phyloP scores from a whole-genome alignment of 2,329 filamentous ascomycete species.

The Parafenestella ontariensis region DNA sequence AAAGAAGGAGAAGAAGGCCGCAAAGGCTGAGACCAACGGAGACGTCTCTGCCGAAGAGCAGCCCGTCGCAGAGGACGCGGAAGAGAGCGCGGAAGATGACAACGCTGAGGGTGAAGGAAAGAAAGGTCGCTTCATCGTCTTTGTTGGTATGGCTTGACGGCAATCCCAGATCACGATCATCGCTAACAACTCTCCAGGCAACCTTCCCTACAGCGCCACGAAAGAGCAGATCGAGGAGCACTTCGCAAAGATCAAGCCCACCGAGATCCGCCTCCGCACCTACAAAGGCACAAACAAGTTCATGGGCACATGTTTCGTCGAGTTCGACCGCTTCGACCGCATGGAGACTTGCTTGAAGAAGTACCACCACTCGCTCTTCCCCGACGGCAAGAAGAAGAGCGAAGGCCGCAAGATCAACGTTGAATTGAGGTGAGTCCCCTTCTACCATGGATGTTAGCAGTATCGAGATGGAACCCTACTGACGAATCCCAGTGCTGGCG shows the following conservation, averaged over 20 bases:
- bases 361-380: constrained; percentile 85
- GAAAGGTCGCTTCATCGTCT: constrained; percentile 74
- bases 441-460: not conserved
- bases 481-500: constrained; percentile 69
- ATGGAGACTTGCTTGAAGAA: constrained; percentile 93
- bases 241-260: constrained; percentile 77
- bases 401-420: constrained; percentile 83
- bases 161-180: not conserved
- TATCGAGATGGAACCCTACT: constrained; percentile 9
- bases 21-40: constrained; percentile 17
- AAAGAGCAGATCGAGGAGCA: constrained; percentile 72
- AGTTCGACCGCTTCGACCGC: constrained; percentile 84
- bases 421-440: constrained; percentile 80
- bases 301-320: constrained; percentile 66
- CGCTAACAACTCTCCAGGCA: constrained; percentile 62
- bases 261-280: constrained; percentile 64
- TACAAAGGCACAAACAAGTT: constrained; percentile 48
- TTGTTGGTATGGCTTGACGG: constrained; percentile 65
- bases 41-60: constrained; percentile 21
- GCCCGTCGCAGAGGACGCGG: constrained; percentile 22
- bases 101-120: constrained; percentile 38
- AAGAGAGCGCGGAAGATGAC: constrained; percentile 21
- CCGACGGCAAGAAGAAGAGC: constrained; percentile 61
- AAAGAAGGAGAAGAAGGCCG: constrained; percentile 28
- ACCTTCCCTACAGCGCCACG: constrained; percentile 86